Evolutionary conservation across 305 asterid species (phyloP).

Genomic region (Solanum hybrid): DNA sequence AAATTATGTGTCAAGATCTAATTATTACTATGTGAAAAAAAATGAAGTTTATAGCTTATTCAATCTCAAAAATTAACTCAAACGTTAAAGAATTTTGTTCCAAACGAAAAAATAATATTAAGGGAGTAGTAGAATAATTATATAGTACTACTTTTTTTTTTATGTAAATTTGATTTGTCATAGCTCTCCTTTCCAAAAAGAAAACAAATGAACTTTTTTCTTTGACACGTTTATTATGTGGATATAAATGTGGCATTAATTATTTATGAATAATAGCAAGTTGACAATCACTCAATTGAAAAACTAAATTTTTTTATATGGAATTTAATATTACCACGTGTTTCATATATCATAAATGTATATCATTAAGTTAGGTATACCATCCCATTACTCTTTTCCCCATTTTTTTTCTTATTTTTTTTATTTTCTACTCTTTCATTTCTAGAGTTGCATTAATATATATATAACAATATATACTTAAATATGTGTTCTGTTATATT

Average conservation of each 20-base stretch:
- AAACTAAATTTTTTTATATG: neutral
- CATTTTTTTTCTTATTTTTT: neutral
- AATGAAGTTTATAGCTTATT: neutral
- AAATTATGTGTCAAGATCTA: neutral
- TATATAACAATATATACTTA: neutral
- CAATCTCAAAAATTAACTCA: neutral
- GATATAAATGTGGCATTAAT: neutral
- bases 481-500: neutral
- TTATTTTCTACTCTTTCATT: neutral
- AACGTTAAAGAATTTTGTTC: too few relatives aligned
- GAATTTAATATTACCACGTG: neutral
- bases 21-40: neutral
- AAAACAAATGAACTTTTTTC: neutral
- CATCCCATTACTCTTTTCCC: neutral
- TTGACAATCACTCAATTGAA: neutral
- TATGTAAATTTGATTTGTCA: neutral
- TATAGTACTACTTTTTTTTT: neutral
- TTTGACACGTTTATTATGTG: neutral
- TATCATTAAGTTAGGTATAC: neutral
- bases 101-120: neutral
- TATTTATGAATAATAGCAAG: neutral
- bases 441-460: neutral
- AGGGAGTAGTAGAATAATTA: neutral
- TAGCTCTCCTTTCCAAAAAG: neutral
- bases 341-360: neutral